phyloP scores from a whole-genome alignment of 2,329 filamentous ascomycete genomes.

The Metarhizium humberi region DNA sequence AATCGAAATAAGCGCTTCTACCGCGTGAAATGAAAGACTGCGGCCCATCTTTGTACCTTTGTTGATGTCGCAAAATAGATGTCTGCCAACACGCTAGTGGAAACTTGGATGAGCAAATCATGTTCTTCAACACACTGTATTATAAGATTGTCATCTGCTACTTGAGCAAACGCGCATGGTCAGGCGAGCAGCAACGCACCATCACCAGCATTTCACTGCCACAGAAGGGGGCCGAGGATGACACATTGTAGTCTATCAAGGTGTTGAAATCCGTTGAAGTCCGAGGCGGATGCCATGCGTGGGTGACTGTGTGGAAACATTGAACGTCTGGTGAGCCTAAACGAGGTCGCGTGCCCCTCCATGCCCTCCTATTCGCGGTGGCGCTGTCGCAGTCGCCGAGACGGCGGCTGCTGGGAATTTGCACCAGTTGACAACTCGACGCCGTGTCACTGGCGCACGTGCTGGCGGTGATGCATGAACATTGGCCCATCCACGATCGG shows the following conservation, averaged over 20 bases:
- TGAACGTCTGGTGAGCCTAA: no score
- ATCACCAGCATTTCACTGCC: neutral
- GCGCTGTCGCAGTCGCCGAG: neutral
- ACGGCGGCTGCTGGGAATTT: no score
- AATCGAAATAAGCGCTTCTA: no score
- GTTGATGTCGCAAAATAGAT: no score
- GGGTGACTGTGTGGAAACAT: neutral
- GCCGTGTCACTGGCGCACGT: constrained; percentile 13
- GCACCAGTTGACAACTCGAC: neutral
- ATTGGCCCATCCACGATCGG: constrained; percentile 8
- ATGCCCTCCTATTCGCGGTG: neutral
- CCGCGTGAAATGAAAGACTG: no score
- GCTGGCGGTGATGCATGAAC: constrained; percentile 4
- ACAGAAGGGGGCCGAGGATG: neutral
- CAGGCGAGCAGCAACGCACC: neutral
- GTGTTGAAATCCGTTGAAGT: neutral
- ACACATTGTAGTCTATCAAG: neutral
- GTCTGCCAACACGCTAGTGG: no score
- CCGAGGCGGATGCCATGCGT: neutral
- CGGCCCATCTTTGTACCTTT: no score
- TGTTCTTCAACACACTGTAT: no score
- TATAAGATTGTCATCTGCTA: no score
- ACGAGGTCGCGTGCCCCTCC: neutral
- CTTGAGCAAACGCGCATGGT: neutral
- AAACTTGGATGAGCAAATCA: no score